Evolutionary conservation across 768 basidiomycete genomes (phyloP).

Genomic region (Trametes maxima): DNA sequence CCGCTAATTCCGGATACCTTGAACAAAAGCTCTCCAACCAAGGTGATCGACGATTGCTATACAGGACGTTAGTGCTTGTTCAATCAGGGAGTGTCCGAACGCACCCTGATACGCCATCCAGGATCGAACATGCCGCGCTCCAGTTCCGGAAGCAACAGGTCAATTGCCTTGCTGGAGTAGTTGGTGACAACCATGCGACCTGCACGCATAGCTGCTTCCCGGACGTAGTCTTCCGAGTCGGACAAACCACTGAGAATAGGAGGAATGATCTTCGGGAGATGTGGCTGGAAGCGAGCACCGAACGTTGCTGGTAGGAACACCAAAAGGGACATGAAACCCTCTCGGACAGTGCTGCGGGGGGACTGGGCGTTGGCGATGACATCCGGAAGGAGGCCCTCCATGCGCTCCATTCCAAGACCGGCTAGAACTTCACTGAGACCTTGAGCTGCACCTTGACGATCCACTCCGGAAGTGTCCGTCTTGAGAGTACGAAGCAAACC

Average conservation of each 20-base stretch:
- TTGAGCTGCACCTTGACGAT: slow-evolving; percentile 97
- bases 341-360: slow-evolving; percentile 86
- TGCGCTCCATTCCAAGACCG: slow-evolving; percentile 95
- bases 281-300: slow-evolving; percentile 94
- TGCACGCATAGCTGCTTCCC: slow-evolving; percentile 98
- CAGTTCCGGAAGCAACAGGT: slow-evolving; percentile 90
- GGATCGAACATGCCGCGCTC: slow-evolving; percentile 94
- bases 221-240: slow-evolving; percentile 91
- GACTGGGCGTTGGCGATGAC: slow-evolving; percentile 92
- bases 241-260: slow-evolving; percentile 92
- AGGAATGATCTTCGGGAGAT: slow-evolving; percentile 90
- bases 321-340: slow-evolving; percentile 98
- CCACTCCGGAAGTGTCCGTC: slow-evolving; percentile 92
- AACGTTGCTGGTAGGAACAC: slow-evolving; percentile 96
- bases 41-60: slow-evolving; percentile 92
- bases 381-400: slow-evolving; percentile 92
- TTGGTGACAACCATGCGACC: slow-evolving; percentile 97
- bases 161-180: slow-evolving; percentile 90
- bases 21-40: slow-evolving; percentile 95
- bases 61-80: slow-evolving; percentile 4
- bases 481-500: slow-evolving; percentile 84
- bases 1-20: slow-evolving; percentile 95
- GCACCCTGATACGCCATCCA: slow-evolving; percentile 91
- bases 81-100: slow-evolving; percentile 30
- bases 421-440: slow-evolving; percentile 94